These are phyloP conservation scores for Periconia macrospinosa DNA, from an alignment of 2,329 filamentous ascomycete species.

Conservation along the genomic window DNA sequence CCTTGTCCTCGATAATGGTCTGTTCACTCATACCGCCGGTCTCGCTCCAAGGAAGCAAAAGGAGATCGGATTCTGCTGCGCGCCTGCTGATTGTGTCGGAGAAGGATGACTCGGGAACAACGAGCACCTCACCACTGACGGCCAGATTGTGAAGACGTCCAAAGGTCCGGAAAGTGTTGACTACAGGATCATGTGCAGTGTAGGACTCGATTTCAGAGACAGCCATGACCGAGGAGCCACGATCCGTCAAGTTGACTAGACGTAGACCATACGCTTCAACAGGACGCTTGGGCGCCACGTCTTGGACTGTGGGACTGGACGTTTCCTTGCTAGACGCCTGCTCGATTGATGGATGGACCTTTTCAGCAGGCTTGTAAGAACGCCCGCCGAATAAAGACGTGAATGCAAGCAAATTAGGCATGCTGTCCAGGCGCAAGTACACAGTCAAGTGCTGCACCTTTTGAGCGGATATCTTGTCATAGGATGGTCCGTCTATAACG, in stretches of 20 bases:
- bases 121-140: constrained; percentile 77
- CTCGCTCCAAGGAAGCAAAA: constrained; percentile 89
- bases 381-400: constrained; percentile 73
- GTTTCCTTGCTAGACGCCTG: constrained; percentile 29
- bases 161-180: constrained; percentile 89
- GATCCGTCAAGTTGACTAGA: constrained; percentile 83
- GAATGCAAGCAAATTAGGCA: constrained; percentile 79
- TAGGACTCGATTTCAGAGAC: constrained; percentile 79
- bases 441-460: constrained; percentile 71
- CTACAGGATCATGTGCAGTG: constrained; percentile 70
- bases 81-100: constrained; percentile 74
- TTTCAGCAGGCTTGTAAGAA: constrained; percentile 44
- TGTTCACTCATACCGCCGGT: constrained; percentile 74
- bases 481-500: constrained; percentile 44
- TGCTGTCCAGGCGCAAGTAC: constrained; percentile 81
- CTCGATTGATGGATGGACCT: constrained; percentile 41
- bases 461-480: constrained; percentile 53
- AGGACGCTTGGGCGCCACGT: constrained; percentile 45
- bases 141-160: constrained; percentile 82
- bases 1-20: constrained; percentile 51
- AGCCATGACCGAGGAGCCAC: constrained; percentile 93
- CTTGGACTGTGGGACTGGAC: constrained; percentile 17
- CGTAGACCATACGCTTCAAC: constrained; percentile 83
- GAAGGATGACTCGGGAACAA: constrained; percentile 77
- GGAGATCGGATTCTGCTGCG: constrained; percentile 62